Evolutionary conservation across 1,284 basidiomycete genomes (phyloP), one percentile per base, ranked within the genome.

Genomic region (Puccinia hordei): DNA sequence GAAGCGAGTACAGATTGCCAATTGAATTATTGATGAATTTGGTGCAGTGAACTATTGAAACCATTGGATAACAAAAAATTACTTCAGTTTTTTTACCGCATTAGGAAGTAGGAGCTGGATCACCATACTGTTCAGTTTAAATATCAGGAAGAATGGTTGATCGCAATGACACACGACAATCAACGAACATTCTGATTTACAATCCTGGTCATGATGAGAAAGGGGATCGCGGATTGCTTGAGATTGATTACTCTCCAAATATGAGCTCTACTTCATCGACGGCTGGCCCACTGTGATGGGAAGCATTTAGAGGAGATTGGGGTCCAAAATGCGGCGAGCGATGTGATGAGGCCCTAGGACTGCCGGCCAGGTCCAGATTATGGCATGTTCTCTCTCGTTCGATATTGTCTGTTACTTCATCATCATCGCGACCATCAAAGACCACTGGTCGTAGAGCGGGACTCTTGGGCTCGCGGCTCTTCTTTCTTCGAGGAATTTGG

Each of bases 201-300:
- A 59, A 33, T 59, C 13, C n/a, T 30, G 17, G 41, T 41, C 30
- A 68, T 8, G 66, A 68, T 22, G 22, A 51, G 38, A 55, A 55
- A 27, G 17, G 6, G 8, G 6, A 35, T 24, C 24, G 13, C 41
- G 35, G 24, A 17, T 69, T 69, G 33, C 17, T n/a, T n/a, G n/a
- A 9, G 49, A 35, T 30, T 12, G 22, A 44, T 57, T 71, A 79
- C 55, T 79, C 76, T 55, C 76, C 76, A 72, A 79, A 79, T 12
- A 79, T 79, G 22, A 79, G 51, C 59, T 79, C 76, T 0, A 79
- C 76, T 72, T 79, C 76, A 72, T 79, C 76, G 24, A 79, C 76
- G 22, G 76, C 76, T 19, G 76, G 76, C 33, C 76, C 76, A 63
- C 68, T 66, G 30, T 79, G 66, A 72, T 79, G 76, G 0, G 65